Percentiles rank a stretch among this genome's conserved stretches.
These are phyloP conservation scores for Candida chauliodis DNA, from an alignment of 805 yeast species.

Conservation along the genomic window DNA sequence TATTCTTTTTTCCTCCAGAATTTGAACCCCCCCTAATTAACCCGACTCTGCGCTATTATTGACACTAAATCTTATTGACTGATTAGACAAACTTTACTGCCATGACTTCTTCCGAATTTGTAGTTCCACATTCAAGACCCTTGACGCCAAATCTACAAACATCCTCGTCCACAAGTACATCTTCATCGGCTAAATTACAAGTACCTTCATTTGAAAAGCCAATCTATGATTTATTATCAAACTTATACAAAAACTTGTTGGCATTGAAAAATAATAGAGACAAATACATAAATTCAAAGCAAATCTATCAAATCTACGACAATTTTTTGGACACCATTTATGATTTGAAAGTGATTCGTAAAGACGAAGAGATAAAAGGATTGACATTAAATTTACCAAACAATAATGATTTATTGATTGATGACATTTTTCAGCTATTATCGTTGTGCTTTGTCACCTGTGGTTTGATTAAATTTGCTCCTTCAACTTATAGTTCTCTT, in stretches of 20 bases:
- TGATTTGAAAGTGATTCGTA: conserved; percentile 51
- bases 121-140: conserved; percentile 11
- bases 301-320: conserved; percentile 58
- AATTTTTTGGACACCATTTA: conserved; percentile 53
- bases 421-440: conserved; percentile 85
- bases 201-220: conserved; percentile 37
- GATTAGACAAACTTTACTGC: not conserved
- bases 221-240: conserved; percentile 24
- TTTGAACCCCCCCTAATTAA: conserved; percentile 4
- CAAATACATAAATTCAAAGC: conserved; percentile 64
- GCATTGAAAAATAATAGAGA: conserved; percentile 58
- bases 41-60: conserved; percentile 3
- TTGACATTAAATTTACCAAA: conserved; percentile 39
- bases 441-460: conserved; percentile 88
- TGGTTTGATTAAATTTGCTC: conserved; percentile 85
- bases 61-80: not conserved
- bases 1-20: too few relatives aligned
- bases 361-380: conserved; percentile 40
- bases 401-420: conserved; percentile 68
- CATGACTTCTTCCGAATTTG: conserved; percentile 3
- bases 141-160: conserved; percentile 5
- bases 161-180: not conserved
- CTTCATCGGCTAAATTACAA: conserved; percentile 1
- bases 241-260: conserved; percentile 25
- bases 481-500: conserved; percentile 89